Percentiles rank a stretch among this genome's conserved stretches.
phyloP scores from a whole-genome alignment of 2,329 filamentous ascomycete species.

The Rhexocercosporidium sp. region DNA sequence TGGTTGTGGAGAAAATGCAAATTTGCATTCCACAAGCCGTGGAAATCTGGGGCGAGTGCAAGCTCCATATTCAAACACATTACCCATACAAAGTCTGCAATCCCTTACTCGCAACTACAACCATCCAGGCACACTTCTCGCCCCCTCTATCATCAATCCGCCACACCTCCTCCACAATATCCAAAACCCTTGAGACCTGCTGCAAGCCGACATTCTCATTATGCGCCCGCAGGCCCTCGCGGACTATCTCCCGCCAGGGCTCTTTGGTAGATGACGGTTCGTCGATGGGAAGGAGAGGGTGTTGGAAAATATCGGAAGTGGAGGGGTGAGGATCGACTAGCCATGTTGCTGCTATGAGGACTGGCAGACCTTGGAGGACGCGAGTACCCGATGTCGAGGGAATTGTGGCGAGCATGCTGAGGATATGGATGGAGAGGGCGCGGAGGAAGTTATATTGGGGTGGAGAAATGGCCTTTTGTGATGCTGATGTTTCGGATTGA shows the following conservation, averaged over 20 bases:
- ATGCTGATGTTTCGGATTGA: background rate
- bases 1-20: no score
- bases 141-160: background rate
- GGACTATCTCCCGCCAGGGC: background rate
- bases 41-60: no score
- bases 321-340: background rate
- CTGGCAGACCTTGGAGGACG: background rate
- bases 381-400: background rate
- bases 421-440: background rate
- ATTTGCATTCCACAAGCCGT: no score
- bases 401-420: background rate
- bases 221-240: background rate
- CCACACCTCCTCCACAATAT: constrained; percentile 2
- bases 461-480: background rate
- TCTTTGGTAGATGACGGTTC: background rate
- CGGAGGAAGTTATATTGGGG: background rate
- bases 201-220: background rate
- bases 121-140: constrained; percentile 6
- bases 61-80: background rate
- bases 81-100: constrained; percentile 9
- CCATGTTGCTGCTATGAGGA: background rate
- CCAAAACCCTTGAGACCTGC: background rate
- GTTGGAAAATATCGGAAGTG: background rate
- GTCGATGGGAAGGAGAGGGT: background rate
- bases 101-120: constrained; percentile 8